Evolutionary conservation across 1,139 yeast genomes (phyloP), one percentile per base, ranked within the genome.

Genomic region (Diutina ranongensis): DNA sequence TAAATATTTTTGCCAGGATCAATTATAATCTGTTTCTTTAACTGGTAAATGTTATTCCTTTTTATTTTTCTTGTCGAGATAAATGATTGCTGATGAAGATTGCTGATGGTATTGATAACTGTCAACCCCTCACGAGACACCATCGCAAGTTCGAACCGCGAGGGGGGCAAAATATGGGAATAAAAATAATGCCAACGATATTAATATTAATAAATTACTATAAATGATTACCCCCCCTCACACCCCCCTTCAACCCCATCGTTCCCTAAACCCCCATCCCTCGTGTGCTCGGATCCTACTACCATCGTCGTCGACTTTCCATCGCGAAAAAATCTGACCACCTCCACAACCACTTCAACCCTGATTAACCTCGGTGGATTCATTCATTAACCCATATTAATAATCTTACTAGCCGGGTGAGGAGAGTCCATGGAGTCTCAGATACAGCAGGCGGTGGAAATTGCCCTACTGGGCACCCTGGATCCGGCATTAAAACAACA

Each of bases 361-460:
- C 10, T 25, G 28, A 25, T 25, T 10, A n/a, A n/a, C 28, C 28
- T 7, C 10, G 9, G 16, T 32, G 16, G 34, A 12, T 32, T 5
- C 34, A 13, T 32, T 32, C 34, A 32, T 32, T 12, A 27, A 32
- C 16, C 16, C 34, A 7, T 32, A 13, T 27, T 12, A 15, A 32
- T 12, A 13, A 15, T 32, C 16, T 7, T 12, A 25, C 28, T 10
- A 25, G 28, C 28, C 10, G 28, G 34, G 28, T 10, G 28, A 25
- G 9, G 28, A n/a, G n/a, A 25, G 28, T 34, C 32, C 21, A 85
- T 86, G 94, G 88, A 85, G 55, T 76, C 78, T 55, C 95, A 88
- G 69, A 84, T 92, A 59, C 89, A 78, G 63, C 95, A 88, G 68
- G 98, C 97, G 45, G 95, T 92, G 47, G 83, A 80, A 54, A 81